Evolutionary conservation across 2,329 filamentous ascomycete genomes (phyloP), one percentile per base, ranked within the genome.

Genomic region (Hymenoscyphus fraxineus): DNA sequence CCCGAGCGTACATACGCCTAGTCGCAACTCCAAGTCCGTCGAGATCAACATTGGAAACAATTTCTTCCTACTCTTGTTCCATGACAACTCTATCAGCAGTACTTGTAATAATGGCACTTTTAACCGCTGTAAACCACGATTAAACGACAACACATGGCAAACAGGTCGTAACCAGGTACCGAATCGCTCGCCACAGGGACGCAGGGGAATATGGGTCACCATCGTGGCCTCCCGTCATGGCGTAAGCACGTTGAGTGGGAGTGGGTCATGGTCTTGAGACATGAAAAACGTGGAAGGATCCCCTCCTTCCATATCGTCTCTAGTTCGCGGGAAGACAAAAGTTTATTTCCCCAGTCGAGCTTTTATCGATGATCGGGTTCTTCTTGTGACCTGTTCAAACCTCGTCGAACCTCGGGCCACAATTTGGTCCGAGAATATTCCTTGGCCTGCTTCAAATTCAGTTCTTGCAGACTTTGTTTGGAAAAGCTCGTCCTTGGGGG

Each of bases 191-290:
- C 6, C n/a, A 6, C 44, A 47, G 6, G n/a, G 44, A 51, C 22
- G 44, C 44, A 51, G 19, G 44, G n/a, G 7, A 51, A 51, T 22
- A 9, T 44, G 41, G 41, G 41, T n/a, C n/a, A 9, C 41, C 41
- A n/a, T 51, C 44, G 44, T 47, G 44, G 44, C 44, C 44, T 47
- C 44, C 44, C 44, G 44, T 47, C 44, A 51, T 22, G n/a, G 44
- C 44, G 44, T 19, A 51, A 51, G 9, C 44, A 22, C 44, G 19
- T 19, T 12, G 44, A 12, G 44, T n/a, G 44, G 19, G 9, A 12
- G 44, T 51, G n/a, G 19, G n/a, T 19, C 9, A n/a, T 44, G 44
- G 10, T 47, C 38, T 27, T 44, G 44, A n/a, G 44, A 51, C 44
- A 12, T 10, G 19, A 19, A 19, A n/a, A 51, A 51, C 44, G n/a